Percentiles rank a stretch among this genome's conserved stretches.
These are phyloP conservation scores for Leishmania guyanensis DNA, from an alignment of 208 protist genomes.

Conservation along the genomic window DNA sequence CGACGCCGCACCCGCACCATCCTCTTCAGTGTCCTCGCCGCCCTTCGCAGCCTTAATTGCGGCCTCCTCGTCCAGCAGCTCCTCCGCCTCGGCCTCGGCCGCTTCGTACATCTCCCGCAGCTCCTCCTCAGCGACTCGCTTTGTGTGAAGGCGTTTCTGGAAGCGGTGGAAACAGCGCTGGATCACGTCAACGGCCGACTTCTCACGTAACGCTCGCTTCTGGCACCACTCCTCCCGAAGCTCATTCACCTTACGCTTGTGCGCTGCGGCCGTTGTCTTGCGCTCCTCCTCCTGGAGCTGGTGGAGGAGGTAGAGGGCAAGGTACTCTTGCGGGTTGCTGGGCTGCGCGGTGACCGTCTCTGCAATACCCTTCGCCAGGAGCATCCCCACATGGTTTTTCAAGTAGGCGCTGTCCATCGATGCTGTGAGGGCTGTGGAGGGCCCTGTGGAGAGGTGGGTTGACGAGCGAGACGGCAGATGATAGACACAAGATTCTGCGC, in stretches of 20 bases:
- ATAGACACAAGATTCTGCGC: background rate
- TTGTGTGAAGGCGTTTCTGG: conserved; percentile 26
- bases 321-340: conserved; percentile 90
- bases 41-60: conserved; percentile 17
- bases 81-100: conserved; percentile 67
- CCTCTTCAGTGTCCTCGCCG: conserved; percentile 13
- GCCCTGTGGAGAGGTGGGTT: background rate
- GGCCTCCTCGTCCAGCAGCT: conserved; percentile 58
- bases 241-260: conserved; percentile 43
- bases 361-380: conserved; percentile 90
- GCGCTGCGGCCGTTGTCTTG: conserved; percentile 27
- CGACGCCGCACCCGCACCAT: conserved; percentile 1
- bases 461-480: background rate
- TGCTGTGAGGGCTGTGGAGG: background rate
- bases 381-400: conserved; percentile 75
- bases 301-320: conserved; percentile 87
- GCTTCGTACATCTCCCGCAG: conserved; percentile 58
- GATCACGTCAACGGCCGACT: conserved; percentile 72
- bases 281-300: conserved; percentile 83
- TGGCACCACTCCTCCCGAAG: conserved; percentile 61
- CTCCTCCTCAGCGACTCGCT: conserved; percentile 52
- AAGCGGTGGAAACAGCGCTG: conserved; percentile 69
- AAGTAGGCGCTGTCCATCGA: conserved; percentile 88
- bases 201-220: conserved; percentile 56
- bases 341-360: conserved; percentile 88